A percentile compares a stretch with the other conserved stretches of the same genome.
Evolutionary conservation across 2,329 filamentous ascomycete species (phyloP).

Genomic region (Diaporthe vaccinii): DNA sequence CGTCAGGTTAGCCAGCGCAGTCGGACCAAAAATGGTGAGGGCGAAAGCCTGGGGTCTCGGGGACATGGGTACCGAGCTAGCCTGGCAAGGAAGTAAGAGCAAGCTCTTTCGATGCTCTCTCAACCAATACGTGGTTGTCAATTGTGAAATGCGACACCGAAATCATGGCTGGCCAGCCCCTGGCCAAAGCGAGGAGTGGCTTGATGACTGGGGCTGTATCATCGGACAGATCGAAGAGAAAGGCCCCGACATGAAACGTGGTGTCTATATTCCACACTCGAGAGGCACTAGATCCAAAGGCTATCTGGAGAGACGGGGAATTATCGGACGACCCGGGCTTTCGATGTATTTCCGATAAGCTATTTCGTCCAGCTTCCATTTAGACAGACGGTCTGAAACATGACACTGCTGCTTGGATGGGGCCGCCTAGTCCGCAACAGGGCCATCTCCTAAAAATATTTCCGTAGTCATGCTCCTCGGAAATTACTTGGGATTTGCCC

Average conservation of each 20-base stretch:
- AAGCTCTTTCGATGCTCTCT: neutral
- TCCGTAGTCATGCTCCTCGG: conserved; percentile 9
- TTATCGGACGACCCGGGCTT: conserved; percentile 24
- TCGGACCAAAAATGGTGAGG: neutral
- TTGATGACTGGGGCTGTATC: neutral
- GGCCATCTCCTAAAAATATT: conserved; percentile 20
- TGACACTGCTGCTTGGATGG: conserved; percentile 8
- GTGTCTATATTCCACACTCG: conserved; percentile 12
- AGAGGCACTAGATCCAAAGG: conserved; percentile 19
- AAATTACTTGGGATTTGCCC: conserved; percentile 22
- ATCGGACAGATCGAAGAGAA: conserved; percentile 1
- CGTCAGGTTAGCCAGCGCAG: neutral
- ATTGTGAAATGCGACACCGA: conserved; percentile 9
- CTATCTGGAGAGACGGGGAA: conserved; percentile 27
- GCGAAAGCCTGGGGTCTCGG: neutral
- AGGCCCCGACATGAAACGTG: conserved; percentile 21
- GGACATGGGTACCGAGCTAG: neutral
- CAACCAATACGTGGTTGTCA: neutral
- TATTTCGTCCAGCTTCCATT: neutral
- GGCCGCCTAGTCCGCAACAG: neutral
- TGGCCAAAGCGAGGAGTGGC: neutral
- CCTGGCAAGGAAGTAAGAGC: neutral
- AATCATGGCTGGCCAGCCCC: neutral
- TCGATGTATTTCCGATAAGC: conserved; percentile 11
- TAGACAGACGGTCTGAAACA: conserved; percentile 21